Percentiles rank a stretch among this genome's conserved stretches.
These are phyloP conservation scores for Botrytis medusae DNA, from an alignment of 2,329 filamentous ascomycete genomes.

Conservation along the genomic window DNA sequence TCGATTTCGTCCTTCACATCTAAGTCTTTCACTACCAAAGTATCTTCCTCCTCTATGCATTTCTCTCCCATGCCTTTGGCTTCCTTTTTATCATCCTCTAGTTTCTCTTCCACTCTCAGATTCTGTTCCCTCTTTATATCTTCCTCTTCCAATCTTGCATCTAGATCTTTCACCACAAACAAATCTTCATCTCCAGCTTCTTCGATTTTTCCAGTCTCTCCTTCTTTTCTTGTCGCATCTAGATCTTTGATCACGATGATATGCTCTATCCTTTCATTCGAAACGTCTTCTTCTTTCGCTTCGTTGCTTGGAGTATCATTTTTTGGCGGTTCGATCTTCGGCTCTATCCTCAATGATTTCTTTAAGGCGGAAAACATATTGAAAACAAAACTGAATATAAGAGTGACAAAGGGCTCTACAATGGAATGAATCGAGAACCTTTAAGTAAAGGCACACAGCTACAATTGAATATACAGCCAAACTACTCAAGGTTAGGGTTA, in stretches of 20 bases:
- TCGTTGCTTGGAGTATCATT: not conserved
- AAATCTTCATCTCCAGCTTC: not conserved
- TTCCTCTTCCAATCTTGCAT: not conserved
- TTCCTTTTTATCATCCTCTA: not conserved
- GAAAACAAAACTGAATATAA: not conserved
- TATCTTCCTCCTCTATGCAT: not conserved
- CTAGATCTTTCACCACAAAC: conserved; percentile 5
- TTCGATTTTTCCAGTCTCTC: not conserved
- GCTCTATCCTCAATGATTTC: conserved; percentile 11
- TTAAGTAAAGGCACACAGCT: conserved; percentile 16
- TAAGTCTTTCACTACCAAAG: not conserved
- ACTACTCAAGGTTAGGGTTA: not conserved
- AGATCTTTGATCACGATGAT: conserved; percentile 1
- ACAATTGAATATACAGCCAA: not conserved
- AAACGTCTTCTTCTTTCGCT: not conserved
- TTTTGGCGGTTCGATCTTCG: conserved; percentile 3
- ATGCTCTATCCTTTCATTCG: not conserved
- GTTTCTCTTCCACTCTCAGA: not conserved
- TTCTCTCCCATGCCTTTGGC: not conserved
- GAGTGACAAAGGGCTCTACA: not conserved
- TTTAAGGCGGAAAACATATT: conserved; percentile 13
- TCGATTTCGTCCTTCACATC: conserved; percentile 2
- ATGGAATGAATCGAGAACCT: not conserved
- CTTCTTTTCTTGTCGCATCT: not conserved
- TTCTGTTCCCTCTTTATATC: not conserved